These are phyloP conservation scores for Gillenia trifoliata DNA, from an alignment of 306 rosid genomes.

Conservation along the genomic window DNA sequence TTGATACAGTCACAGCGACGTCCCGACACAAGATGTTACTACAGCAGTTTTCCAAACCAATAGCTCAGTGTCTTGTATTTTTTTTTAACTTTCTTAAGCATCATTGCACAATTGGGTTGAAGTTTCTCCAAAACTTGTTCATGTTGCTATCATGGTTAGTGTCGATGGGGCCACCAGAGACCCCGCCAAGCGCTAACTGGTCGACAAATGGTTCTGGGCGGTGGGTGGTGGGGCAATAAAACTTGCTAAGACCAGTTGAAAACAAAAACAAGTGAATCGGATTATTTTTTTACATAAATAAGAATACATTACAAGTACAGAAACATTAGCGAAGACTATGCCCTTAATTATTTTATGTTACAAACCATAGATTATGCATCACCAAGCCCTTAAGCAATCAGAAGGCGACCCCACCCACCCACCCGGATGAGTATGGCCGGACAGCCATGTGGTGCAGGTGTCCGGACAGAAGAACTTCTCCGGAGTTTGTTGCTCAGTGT, in stretches of 20 bases:
- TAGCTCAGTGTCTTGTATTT: too few species aligned
- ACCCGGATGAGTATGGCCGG: too few species aligned
- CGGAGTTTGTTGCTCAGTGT: constrained; percentile 20
- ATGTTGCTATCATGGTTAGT: not conserved
- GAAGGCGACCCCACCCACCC: too few species aligned
- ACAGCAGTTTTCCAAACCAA: too few species aligned
- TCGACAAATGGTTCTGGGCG: not conserved
- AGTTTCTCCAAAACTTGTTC: not conserved
- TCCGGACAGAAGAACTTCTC: too few species aligned
- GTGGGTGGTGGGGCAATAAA: not conserved
- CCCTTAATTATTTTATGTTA: not conserved
- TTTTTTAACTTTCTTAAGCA: too few species aligned
- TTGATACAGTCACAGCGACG: too few species aligned
- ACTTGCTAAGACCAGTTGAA: not conserved
- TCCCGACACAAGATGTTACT: too few species aligned
- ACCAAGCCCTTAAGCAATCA: not conserved
- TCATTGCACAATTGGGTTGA: too few species aligned
- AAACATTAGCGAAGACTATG: not conserved
- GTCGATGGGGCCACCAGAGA: not conserved
- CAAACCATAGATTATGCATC: not conserved
- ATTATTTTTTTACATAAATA: not conserved
- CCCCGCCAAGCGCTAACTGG: not conserved
- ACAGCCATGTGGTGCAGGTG: too few species aligned
- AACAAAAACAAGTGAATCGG: not conserved
- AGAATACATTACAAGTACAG: not conserved